phyloP scores from a whole-genome alignment of 2,329 filamentous ascomycete genomes.

The Diaporthe sp. region DNA sequence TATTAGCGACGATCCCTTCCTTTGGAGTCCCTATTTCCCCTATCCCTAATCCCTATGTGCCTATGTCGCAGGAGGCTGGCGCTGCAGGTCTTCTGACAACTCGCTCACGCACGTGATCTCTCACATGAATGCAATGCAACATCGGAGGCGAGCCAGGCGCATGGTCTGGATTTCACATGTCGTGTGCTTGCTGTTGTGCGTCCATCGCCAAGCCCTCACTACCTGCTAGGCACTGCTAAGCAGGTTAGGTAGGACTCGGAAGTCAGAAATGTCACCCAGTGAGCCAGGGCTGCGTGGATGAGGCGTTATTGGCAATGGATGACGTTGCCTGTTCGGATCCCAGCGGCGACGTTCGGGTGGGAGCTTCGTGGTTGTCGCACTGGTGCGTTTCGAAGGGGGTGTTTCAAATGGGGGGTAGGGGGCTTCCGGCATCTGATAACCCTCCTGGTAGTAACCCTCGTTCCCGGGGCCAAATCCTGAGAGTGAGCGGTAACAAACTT shows the following conservation, averaged over 20 bases:
- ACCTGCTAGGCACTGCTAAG: too few species aligned
- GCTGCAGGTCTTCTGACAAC: neutral
- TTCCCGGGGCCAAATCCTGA: neutral
- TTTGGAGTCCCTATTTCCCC: neutral
- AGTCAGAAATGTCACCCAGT: neutral
- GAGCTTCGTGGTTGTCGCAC: neutral
- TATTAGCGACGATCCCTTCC: neutral
- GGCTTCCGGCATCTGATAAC: neutral
- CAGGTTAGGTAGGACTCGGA: too few species aligned
- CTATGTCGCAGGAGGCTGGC: neutral
- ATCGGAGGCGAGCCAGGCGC: slow-evolving; percentile 1
- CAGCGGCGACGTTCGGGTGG: neutral
- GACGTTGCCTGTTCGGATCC: neutral
- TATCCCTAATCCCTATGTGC: neutral
- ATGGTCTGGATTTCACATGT: neutral
- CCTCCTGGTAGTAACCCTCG: neutral
- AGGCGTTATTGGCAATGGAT: neutral
- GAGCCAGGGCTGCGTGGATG: neutral
- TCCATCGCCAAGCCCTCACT: neutral
- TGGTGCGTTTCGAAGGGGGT: neutral
- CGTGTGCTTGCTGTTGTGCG: neutral
- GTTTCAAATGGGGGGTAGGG: neutral
- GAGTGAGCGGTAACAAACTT: neutral
- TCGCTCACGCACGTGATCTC: neutral
- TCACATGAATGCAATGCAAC: neutral